These are phyloP conservation scores for Keithomyces neogunnii DNA, from an alignment of 2,329 filamentous ascomycete genomes.

Conservation along the genomic window DNA sequence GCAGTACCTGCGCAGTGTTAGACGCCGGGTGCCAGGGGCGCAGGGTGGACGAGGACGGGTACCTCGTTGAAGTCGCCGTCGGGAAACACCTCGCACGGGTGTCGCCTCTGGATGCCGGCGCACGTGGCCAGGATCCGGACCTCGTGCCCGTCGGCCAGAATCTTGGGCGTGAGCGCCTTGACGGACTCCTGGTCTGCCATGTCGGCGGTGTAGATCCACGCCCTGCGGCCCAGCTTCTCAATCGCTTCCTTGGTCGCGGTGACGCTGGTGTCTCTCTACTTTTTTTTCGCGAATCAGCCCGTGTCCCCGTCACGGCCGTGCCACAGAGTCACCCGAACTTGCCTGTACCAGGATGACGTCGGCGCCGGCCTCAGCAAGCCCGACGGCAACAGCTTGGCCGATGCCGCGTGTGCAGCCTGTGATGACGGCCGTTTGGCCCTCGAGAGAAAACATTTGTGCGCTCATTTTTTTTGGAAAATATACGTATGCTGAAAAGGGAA, in stretches of 20 bases:
- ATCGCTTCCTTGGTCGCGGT: slow-evolving; percentile 52
- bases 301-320: neutral
- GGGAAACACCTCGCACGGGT: slow-evolving; percentile 68
- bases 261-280: slow-evolving; percentile 32
- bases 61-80: slow-evolving; percentile 67
- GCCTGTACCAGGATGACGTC: slow-evolving; percentile 49
- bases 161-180: slow-evolving; percentile 46
- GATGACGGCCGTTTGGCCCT: slow-evolving; percentile 47
- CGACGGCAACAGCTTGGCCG: slow-evolving; percentile 47
- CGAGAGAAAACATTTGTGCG: slow-evolving; percentile 40
- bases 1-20: slow-evolving; percentile 51
- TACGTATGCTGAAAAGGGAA: too few relatives aligned
- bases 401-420: slow-evolving; percentile 52
- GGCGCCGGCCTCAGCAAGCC: slow-evolving; percentile 49
- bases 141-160: slow-evolving; percentile 54
- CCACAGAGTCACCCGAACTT: slow-evolving; percentile 3
- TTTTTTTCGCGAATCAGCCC: neutral
- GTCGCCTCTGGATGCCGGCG: slow-evolving; percentile 75
- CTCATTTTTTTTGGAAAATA: slow-evolving; percentile 3
- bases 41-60: slow-evolving; percentile 4
- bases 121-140: slow-evolving; percentile 79
- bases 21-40: neutral
- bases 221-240: slow-evolving; percentile 57
- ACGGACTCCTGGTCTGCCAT: slow-evolving; percentile 54
- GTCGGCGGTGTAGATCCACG: slow-evolving; percentile 61